phyloP scores from a whole-genome alignment of 768 basidiomycete genomes.

The Punctularia strigosozonata region DNA sequence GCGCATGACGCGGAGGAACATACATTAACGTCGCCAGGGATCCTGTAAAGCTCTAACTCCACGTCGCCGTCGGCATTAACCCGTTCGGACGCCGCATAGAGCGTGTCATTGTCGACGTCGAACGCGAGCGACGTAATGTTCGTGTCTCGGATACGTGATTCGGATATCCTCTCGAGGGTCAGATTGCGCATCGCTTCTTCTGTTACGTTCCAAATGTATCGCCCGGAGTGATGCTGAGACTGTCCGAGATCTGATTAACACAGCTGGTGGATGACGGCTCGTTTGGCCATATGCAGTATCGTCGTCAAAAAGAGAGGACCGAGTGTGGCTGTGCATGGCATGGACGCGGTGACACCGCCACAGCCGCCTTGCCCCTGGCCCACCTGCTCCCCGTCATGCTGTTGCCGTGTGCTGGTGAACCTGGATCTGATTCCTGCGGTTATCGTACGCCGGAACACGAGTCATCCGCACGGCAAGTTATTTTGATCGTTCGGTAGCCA shows the following conservation, averaged over 20 bases:
- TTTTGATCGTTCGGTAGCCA: too few species aligned
- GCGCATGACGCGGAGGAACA: background rate
- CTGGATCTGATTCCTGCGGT: too few species aligned
- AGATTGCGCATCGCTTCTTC: background rate
- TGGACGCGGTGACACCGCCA: too few species aligned
- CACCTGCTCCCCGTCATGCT: too few species aligned
- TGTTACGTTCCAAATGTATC: background rate
- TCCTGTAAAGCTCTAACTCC: slow-evolving; percentile 48
- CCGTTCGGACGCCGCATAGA: slow-evolving; percentile 48
- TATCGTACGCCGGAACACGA: too few species aligned
- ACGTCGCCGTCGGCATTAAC: slow-evolving; percentile 34
- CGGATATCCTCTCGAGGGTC: background rate
- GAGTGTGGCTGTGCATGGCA: too few species aligned
- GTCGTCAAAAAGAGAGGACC: too few species aligned
- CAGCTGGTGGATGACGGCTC: background rate
- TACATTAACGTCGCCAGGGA: slow-evolving; percentile 10
- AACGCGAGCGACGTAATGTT: slow-evolving; percentile 36
- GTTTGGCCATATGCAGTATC: too few species aligned
- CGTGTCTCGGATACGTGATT: too few species aligned
- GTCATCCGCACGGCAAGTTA: too few species aligned
- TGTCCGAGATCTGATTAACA: background rate
- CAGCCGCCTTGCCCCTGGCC: too few species aligned
- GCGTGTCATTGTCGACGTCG: slow-evolving; percentile 51
- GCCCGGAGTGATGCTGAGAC: background rate
- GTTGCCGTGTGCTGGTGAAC: too few species aligned